These are phyloP conservation scores for Lentinus tigrinus DNA, from an alignment of 768 basidiomycete genomes.

Conservation along the genomic window DNA sequence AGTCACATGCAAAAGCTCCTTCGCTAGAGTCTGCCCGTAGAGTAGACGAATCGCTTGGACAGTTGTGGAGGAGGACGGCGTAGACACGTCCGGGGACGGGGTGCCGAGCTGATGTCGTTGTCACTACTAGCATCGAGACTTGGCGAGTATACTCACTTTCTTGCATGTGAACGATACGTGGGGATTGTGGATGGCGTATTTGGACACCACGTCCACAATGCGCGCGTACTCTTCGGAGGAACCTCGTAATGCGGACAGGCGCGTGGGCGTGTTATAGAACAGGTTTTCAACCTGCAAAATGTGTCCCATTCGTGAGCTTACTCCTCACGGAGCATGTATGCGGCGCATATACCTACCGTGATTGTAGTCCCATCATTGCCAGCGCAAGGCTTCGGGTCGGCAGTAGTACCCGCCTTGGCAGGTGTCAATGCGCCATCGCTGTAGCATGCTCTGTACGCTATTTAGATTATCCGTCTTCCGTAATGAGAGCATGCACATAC, in stretches of 20 bases:
- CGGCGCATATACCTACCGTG: slow-evolving; percentile 47
- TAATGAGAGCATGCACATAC: slow-evolving; percentile 46
- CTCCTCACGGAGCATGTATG: not conserved
- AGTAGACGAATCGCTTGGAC: slow-evolving; percentile 72
- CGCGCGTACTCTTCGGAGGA: slow-evolving; percentile 89
- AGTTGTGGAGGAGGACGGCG: slow-evolving; percentile 64
- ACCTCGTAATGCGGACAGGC: slow-evolving; percentile 80
- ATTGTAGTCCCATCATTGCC: slow-evolving; percentile 95
- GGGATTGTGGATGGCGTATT: slow-evolving; percentile 93
- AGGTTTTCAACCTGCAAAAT: slow-evolving; percentile 81
- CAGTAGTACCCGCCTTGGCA: slow-evolving; percentile 64
- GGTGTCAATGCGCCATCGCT: slow-evolving; percentile 72
- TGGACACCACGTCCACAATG: slow-evolving; percentile 88
- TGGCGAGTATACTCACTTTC: slow-evolving; percentile 54
- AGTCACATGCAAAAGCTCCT: slow-evolving; percentile 58
- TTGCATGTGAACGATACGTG: slow-evolving; percentile 87
- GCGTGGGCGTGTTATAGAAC: slow-evolving; percentile 90
- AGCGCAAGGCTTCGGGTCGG: slow-evolving; percentile 86
- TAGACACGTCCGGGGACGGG: slow-evolving; percentile 75
- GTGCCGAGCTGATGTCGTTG: slow-evolving; percentile 58
- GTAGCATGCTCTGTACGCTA: slow-evolving; percentile 66
- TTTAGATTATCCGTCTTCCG: not conserved
- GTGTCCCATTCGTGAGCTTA: not conserved
- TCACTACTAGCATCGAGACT: not conserved
- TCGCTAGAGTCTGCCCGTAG: slow-evolving; percentile 79